phyloP scores from a whole-genome alignment of 2,329 filamentous ascomycete species.

The Metarhizium humberi region DNA sequence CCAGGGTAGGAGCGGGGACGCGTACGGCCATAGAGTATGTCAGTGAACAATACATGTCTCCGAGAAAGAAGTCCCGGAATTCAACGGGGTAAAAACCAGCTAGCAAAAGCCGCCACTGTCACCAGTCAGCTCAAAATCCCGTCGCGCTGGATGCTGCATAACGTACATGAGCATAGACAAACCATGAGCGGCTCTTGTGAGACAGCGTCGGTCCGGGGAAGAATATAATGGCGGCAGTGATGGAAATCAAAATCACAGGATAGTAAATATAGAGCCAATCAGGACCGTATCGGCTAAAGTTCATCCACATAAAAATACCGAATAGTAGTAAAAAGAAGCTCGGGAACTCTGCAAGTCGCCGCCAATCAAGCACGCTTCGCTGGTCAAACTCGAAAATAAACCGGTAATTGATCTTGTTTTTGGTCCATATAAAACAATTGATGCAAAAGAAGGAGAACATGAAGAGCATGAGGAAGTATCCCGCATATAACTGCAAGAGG shows the following conservation, averaged over 20 bases:
- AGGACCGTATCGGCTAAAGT: conserved; percentile 63
- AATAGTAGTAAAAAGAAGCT: conserved; percentile 72
- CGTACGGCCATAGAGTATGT: conserved; percentile 82
- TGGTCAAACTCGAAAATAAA: conserved; percentile 97
- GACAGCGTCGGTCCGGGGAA: conserved; percentile 68
- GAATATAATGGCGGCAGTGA: conserved; percentile 62
- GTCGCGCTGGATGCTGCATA: background rate
- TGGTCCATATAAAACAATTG: conserved; percentile 74
- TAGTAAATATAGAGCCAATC: conserved; percentile 73
- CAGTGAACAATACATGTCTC: conserved; percentile 94
- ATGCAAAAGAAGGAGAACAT: conserved; percentile 79
- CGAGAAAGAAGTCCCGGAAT: conserved; percentile 94
- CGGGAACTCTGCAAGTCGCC: conserved; percentile 77
- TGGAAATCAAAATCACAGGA: conserved; percentile 66
- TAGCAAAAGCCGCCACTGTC: conserved; percentile 71
- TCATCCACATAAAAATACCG: conserved; percentile 79
- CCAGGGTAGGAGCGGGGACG: conserved; percentile 12
- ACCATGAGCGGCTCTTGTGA: conserved; percentile 72
- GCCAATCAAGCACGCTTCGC: conserved; percentile 80
- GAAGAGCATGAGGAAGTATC: conserved; percentile 78
- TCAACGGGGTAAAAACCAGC: conserved; percentile 89
- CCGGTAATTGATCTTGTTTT: conserved; percentile 84
- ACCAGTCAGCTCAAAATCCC: background rate
- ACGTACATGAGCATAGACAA: conserved; percentile 78
- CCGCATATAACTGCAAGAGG: conserved; percentile 82